Evolutionary conservation across 257 asterid species (phyloP), one percentile per base, ranked within the genome.

Genomic region (Petrea volubilis): DNA sequence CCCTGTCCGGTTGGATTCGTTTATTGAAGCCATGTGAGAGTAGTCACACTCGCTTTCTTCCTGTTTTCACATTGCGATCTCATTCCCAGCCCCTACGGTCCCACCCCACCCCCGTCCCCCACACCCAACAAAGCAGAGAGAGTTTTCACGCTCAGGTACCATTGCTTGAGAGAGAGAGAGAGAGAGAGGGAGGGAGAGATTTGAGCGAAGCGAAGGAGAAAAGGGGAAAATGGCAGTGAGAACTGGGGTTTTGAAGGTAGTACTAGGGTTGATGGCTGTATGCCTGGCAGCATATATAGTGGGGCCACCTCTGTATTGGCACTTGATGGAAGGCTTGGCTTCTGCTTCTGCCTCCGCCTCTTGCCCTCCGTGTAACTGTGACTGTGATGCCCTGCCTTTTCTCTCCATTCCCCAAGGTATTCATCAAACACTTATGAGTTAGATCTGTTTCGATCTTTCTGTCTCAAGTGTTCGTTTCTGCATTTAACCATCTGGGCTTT

Each of bases 231-330:
- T 91, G 97, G 96, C 94, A 5, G 68, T 83, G 73, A 80, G 79
- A 70, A 80, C 84, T 12, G 80, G 85, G 70, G 74, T 86, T 74
- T 57, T 86, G 88, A 87, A 82, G 80, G 81, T 72, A n/a, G 89
- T 74, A 2, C 18, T 88, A 1, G 87, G 78, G 50, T 31, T 88
- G n/a, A 78, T 92, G 89, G 96, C 92, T 36, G 31, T 87, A 55
- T 83, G 90, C 80, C 63, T 89, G 68, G 88, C 77, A 28, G 86
- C 88, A 1, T 92, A 92, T 73, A 89, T 92, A 60, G 79, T 89
- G 28, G 98, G 96, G 0, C 98, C 98, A 20, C 96, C 96, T 58
- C 78, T 92, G 74, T 92, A 90, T 72, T 92, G 96, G 96, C 96
- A 92, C 80, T 77, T 92, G 69, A 76, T 73, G 76, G 96, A 90